Conservation (phyloP, 2,329 filamentous ascomycete genomes). For the Paecilomyces sp. region DNA sequence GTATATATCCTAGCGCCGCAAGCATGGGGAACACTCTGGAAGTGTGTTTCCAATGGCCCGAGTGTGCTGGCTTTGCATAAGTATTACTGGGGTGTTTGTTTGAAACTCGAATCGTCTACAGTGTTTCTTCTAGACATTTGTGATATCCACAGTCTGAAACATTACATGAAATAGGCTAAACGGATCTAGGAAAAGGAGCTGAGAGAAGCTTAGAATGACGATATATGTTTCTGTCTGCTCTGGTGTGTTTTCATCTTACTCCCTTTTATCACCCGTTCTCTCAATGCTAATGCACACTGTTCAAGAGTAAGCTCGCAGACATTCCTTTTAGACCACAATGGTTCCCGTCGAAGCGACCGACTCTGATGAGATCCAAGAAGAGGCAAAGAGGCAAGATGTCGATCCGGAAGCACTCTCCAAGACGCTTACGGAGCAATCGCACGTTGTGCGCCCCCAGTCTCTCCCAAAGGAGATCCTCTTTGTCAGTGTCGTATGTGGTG, state of each 20-base stretch:
- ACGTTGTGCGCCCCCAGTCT: constrained; percentile 7
- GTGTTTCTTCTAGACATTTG: neutral
- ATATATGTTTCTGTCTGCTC: no score
- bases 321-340: neutral
- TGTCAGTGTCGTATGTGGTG: constrained; percentile 26
- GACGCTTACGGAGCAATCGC: constrained; percentile 10
- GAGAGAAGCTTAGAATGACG: no score
- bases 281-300: neutral
- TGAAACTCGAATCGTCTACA: neutral
- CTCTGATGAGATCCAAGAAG: neutral
- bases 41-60: neutral
- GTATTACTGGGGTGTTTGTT: neutral
- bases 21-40: neutral
- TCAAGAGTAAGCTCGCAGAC: neutral
- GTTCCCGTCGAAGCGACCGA: neutral
- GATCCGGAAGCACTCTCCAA: constrained; percentile 10
- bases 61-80: neutral
- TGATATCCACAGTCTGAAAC: no score
- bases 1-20: neutral
- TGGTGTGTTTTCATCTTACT: no score
- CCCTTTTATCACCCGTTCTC: neutral
- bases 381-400: constrained; percentile 2
- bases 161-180: no score
- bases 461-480: constrained; percentile 23
- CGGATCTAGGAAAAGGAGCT: no score